Base-by-base conservation (phyloP, 2,329 filamentous ascomycete genomes). In the Sclerotinia trifoliorum region DNA sequence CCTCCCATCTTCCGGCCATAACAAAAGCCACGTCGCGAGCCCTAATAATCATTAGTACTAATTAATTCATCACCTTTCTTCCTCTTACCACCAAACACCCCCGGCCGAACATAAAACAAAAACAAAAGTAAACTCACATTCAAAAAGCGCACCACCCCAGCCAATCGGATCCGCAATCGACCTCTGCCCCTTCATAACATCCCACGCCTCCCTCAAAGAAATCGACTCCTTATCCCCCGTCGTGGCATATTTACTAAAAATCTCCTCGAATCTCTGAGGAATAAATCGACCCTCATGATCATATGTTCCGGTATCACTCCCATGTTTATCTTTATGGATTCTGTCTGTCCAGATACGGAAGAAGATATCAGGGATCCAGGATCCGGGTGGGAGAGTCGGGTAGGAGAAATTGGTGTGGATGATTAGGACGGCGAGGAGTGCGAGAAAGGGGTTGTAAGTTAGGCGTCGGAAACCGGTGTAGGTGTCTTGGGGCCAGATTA, bases 1-100 rank as follows among this genome's bases (percentile, higher is more conserved):
- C 63, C 79, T 78, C 0, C 85, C 85, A 73, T 88, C 84, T 52
- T 81, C 80, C 0, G 85, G 84, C 82, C 82, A 84, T 7, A 86
- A 77, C 56, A 88, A 77, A 21, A 86, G 72, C 68, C 83, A 86
- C 0, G 83, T 83, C 0, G 83, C 83, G 3, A 80, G 72, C 80
- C 81, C 81, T 80, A 29, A 19, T 44, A 15, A n/a, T 11, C 1
- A 51, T 49, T 42, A 58, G 26, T 15, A 67, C 19, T 6, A 19
- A n/a, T n/a, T 2, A 19, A n/a, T n/a, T 2, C 26, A 17, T 15
- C 6, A 19, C 24, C 10, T 35, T 35, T 35, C 32, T 35, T 32
- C 29, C 32, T 35, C 32, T 29, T 5, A 29, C 29, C 29, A 29
- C 29, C n/a, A n/a, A n/a, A n/a, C n/a, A n/a, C 29, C 29, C 29